Evolutionary conservation across 768 basidiomycete species (phyloP), one percentile per base, ranked within the genome.

Genomic region (Psilocybe sp.): DNA sequence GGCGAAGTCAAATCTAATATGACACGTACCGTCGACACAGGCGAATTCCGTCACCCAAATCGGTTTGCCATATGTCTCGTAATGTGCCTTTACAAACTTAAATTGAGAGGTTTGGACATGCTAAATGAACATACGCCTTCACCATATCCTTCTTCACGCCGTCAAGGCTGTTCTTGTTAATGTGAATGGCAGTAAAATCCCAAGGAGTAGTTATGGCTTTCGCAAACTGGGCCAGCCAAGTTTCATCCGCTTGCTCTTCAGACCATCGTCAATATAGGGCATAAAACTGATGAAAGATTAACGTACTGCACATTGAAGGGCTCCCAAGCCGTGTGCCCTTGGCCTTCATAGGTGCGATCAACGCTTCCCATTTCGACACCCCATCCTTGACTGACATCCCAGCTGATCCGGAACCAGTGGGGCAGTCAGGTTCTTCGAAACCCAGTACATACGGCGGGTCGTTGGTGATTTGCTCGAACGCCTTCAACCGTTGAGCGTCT

Each of bases 31-130:
- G 44, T 76, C 66, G 31, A 76, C 75, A 49, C 76, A 77, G 44
- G 76, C 75, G 53, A 76, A 75, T 55, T 77, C 76, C 18, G 75
- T 72, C 13, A 77, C 67, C 75, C 75, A 77, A 46, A 77, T 68
- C 1, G 76, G 75, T 59, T 74, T 76, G 54, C 70, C 67, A 55
- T 76, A 77, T 3, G 48, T 57, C 60, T 65, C 64, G 53, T 77
- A 77, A 51, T 77, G 69, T 40, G 71, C 68, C 76, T 75, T 19
- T 18, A 15, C 12, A 18, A 14, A 41, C 4, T 40, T 23, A 34
- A 16, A 47, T n/a, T 44, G 31, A 18, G 37, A 8, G 6, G 8
- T 1, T 5, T 14, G 11, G 15, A 11, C 12, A 4, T 5, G 15
- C 11, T 5, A 11, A 33, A 34, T 32, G 31, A 33, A 20, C 46